These are phyloP conservation scores for Piper longum DNA, from an alignment of 164 flowering plant genomes.

Conservation along the genomic window DNA sequence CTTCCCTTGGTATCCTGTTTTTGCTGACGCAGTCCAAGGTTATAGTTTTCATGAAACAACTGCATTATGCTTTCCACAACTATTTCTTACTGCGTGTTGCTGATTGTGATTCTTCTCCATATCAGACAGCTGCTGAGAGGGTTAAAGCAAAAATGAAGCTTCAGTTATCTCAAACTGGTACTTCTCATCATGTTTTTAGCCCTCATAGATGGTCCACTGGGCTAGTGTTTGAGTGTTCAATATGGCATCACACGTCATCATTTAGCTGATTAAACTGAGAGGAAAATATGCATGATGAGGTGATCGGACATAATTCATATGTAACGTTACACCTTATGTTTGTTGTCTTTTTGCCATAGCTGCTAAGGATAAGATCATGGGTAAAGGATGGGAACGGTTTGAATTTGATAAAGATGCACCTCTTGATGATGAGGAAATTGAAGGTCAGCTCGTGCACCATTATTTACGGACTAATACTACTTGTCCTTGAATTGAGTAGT, in stretches of 20 bases:
- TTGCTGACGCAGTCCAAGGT: too few species aligned
- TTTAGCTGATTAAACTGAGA: too few species aligned
- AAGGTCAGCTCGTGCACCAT: slow-evolving; percentile 33
- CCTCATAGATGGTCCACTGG: too few species aligned
- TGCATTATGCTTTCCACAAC: background rate
- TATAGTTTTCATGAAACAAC: too few species aligned
- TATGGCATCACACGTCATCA: too few species aligned
- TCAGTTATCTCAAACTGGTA: slow-evolving; percentile 88
- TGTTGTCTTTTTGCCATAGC: slow-evolving; percentile 1
- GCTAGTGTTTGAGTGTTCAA: too few species aligned
- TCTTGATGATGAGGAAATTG: slow-evolving; percentile 79
- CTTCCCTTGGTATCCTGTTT: too few species aligned
- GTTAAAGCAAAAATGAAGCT: slow-evolving; percentile 88
- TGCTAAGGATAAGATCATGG: slow-evolving; percentile 8
- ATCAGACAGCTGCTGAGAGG: slow-evolving; percentile 75
- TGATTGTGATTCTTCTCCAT: slow-evolving; percentile 3
- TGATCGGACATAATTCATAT: background rate
- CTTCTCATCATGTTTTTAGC: background rate
- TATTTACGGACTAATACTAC: too few species aligned
- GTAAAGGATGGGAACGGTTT: slow-evolving; percentile 90
- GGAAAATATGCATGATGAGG: too few species aligned
- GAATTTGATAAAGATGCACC: slow-evolving; percentile 95
- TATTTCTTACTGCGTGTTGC: background rate
- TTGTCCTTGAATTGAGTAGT: too few species aligned
- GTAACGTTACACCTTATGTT: background rate